phyloP scores from a whole-genome alignment of 192 early-diverging fungal species.

The Fimicolochytrium jonesii region DNA sequence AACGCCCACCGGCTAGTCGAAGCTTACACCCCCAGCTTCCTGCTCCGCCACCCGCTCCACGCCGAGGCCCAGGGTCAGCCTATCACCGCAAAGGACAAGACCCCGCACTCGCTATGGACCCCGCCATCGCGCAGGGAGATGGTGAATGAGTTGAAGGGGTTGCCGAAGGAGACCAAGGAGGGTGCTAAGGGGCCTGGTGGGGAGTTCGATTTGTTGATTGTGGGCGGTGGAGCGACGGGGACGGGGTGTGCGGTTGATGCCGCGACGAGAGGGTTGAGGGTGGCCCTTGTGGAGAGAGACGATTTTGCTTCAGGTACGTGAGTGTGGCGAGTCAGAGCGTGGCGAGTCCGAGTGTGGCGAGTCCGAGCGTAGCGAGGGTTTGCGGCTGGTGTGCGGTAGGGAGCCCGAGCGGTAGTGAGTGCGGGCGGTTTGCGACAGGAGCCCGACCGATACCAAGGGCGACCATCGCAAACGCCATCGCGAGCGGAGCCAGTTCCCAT shows the following conservation, averaged over 20 bases:
- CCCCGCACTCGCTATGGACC: slow-evolving; percentile 22
- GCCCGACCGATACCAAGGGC: no score
- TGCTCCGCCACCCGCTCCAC: slow-evolving; percentile 21
- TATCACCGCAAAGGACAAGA: slow-evolving; percentile 10
- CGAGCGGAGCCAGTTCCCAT: no score
- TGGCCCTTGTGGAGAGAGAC: slow-evolving; percentile 93
- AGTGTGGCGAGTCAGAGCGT: no score
- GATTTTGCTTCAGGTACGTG: slow-evolving; percentile 86
- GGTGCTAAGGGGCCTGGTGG: neutral
- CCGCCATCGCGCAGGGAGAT: slow-evolving; percentile 23
- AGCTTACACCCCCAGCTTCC: slow-evolving; percentile 4
- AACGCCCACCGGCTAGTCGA: no score
- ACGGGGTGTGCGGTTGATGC: slow-evolving; percentile 90
- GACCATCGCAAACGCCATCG: no score
- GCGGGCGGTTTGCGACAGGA: no score
- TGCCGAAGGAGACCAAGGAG: neutral
- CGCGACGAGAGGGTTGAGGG: slow-evolving; percentile 83
- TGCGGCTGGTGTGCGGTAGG: no score
- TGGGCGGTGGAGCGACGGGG: slow-evolving; percentile 95
- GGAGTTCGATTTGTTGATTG: slow-evolving; percentile 81
- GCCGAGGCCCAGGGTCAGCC: slow-evolving; percentile 4
- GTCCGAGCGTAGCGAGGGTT: no score
- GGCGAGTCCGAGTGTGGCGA: no score
- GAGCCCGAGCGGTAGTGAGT: no score
- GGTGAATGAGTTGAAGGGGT: slow-evolving; percentile 20